Conservation (phyloP, 2,329 filamentous ascomycete genomes). For the Endoconidiophora laricicola region DNA sequence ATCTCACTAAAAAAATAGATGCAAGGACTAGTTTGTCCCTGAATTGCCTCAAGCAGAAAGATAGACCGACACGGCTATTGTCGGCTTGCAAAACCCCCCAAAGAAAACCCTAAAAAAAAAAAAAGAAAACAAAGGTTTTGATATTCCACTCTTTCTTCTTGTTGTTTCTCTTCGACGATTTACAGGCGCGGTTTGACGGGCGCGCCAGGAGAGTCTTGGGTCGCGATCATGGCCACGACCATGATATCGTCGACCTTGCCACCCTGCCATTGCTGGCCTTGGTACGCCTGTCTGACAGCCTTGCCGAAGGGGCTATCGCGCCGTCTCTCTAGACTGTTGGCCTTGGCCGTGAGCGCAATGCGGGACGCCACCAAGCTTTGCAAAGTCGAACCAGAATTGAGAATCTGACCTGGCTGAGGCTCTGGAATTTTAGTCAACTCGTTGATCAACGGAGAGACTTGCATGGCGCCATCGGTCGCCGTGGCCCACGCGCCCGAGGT, state of each 20-base stretch:
- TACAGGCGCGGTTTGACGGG: too few species aligned
- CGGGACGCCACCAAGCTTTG: slow-evolving; percentile 66
- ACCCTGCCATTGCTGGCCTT: slow-evolving; percentile 71
- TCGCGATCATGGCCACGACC: slow-evolving; percentile 62
- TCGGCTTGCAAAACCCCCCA: too few species aligned
- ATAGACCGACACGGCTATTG: too few species aligned
- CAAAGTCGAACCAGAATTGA: slow-evolving; percentile 31
- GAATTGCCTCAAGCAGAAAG: too few species aligned
- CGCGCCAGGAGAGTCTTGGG: slow-evolving; percentile 18
- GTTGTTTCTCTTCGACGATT: too few species aligned
- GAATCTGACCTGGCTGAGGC: slow-evolving; percentile 14
- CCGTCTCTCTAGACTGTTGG: slow-evolving; percentile 64
- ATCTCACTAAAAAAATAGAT: too few species aligned
- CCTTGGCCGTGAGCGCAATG: slow-evolving; percentile 68
- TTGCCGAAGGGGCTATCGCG: slow-evolving; percentile 87
- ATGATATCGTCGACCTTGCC: slow-evolving; percentile 96
- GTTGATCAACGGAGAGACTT: slow-evolving; percentile 42
- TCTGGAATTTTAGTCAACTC: slow-evolving; percentile 27
- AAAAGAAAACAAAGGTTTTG: too few species aligned
- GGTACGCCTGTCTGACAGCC: slow-evolving; percentile 78
- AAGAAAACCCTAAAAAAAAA: too few species aligned
- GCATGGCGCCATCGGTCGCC: slow-evolving; percentile 40
- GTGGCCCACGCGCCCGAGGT: slow-evolving; percentile 56
- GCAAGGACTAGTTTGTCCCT: too few species aligned
- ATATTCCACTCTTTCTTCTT: too few species aligned